Evolutionary conservation across 2,329 filamentous ascomycete species (phyloP), one percentile per base, ranked within the genome.

Genomic region (Trichoderma brevicompactum): DNA sequence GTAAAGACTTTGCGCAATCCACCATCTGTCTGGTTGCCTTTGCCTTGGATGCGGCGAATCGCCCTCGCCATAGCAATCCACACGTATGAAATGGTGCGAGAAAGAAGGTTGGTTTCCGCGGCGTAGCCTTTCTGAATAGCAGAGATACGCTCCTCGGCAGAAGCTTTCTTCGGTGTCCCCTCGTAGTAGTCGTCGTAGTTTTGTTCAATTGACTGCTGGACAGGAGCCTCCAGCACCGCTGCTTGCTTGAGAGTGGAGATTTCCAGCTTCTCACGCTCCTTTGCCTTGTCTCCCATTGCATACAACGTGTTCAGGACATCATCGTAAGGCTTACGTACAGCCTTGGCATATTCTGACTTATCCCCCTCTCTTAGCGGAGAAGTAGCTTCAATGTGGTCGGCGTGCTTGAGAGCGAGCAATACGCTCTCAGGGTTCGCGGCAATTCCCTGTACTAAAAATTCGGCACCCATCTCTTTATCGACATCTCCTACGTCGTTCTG

Each of bases 61-160:
- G 94, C 91, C 58, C 95, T 89, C 79, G 97, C 96, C 66, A 98
- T 83, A 15, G 93, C 92, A 73, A 98, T 96, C 95, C 95, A 99
- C 5, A 93, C 89, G 72, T 92, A 94, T 0, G 95, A 96, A 64
- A 99, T 89, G 1, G 92, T 94, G 71, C 90, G 89, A 48, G 91
- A 94, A 23, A 98, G 83, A 15, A 91, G 82, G 34, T 90, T 88
- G 40, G 89, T 87, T 73, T 97, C 92, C 5, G 85, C 85, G 7
- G 87, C 85, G 73, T 91, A 90, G 10, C 88, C 88, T 67, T 90
- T 85, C 72, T 87, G 82, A 23, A 90, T 83, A 15, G 83, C 82
- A 59, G 83, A 80, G 52, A 87, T 83, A 69, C 89, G 87, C 60
- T 88, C 83, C 70, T 94, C 88, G 62, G 86, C 88, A 13, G 85